phyloP scores from a whole-genome alignment of 768 basidiomycete species.

The Amanita rimosa region DNA sequence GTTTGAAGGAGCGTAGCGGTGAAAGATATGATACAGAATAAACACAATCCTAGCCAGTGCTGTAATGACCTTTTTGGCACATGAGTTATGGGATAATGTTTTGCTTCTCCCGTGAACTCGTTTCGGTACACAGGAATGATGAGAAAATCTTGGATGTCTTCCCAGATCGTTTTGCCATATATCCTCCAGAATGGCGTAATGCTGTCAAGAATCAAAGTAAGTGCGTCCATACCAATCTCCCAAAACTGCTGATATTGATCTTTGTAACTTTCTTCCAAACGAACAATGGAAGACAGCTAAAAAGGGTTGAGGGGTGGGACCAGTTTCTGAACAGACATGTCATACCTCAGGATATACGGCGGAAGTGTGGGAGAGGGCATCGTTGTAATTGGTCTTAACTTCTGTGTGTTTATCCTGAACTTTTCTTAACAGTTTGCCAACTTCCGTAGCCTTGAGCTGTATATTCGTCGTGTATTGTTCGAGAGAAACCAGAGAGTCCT shows the following conservation, averaged over 20 bases:
- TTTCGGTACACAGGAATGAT: conserved; percentile 77
- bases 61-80: conserved; percentile 53
- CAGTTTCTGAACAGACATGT: background rate
- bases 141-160: conserved; percentile 71
- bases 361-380: conserved; percentile 56
- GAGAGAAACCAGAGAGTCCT: conserved; percentile 36
- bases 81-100: conserved; percentile 46
- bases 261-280: conserved; percentile 66
- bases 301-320: conserved; percentile 3
- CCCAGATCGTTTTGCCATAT: conserved; percentile 72
- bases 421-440: conserved; percentile 32
- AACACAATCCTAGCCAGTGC: conserved; percentile 55
- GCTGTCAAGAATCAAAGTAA: conserved; percentile 65
- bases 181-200: conserved; percentile 75
- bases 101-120: conserved; percentile 71
- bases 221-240: conserved; percentile 70
- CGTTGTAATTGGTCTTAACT: conserved; percentile 58
- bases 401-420: conserved; percentile 43
- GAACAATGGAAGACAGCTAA: conserved; percentile 61
- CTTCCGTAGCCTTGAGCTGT: conserved; percentile 32
- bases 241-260: conserved; percentile 75
- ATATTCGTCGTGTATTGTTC: conserved; percentile 36
- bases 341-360: conserved; percentile 68
- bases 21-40: conserved; percentile 40
- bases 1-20: conserved; percentile 41